These are phyloP conservation scores for Trichophyton rubrum DNA, from an alignment of 2,329 filamentous ascomycete species.

Conservation along the genomic window DNA sequence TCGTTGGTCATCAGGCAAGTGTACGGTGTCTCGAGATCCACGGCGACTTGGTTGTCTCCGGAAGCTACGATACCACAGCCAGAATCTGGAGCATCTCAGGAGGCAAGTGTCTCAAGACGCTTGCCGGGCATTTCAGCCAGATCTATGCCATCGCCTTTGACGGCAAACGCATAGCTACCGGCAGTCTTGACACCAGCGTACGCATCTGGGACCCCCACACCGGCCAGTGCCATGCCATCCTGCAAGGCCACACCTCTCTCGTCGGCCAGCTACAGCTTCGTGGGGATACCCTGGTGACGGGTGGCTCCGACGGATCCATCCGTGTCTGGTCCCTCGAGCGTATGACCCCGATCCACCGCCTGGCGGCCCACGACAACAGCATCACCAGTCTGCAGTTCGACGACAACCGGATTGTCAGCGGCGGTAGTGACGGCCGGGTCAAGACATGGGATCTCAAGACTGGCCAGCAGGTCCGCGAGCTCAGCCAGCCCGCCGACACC, in stretches of 20 bases:
- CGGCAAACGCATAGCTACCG: constrained; percentile 82
- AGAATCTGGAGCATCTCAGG: constrained; percentile 97
- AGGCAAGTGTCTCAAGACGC: constrained; percentile 77
- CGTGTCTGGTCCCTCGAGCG: constrained; percentile 89
- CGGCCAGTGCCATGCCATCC: constrained; percentile 75
- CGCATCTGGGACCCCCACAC: constrained; percentile 89
- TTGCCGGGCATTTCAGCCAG: constrained; percentile 92
- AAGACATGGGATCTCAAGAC: constrained; percentile 97
- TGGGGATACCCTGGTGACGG: constrained; percentile 86
- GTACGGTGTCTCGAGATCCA: constrained; percentile 93
- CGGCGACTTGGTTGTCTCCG: constrained; percentile 92
- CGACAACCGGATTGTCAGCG: constrained; percentile 85
- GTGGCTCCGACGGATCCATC: constrained; percentile 90
- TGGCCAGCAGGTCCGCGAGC: constrained; percentile 76
- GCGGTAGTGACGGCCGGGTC: constrained; percentile 91
- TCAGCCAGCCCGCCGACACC: constrained; percentile 81
- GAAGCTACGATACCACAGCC: constrained; percentile 93
- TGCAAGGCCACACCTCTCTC: constrained; percentile 92
- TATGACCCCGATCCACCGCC: constrained; percentile 81
- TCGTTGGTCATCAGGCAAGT: constrained; percentile 98
- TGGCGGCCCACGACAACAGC: constrained; percentile 95
- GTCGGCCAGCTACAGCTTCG: constrained; percentile 96
- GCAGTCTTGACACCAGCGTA: constrained; percentile 91
- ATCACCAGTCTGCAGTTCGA: constrained; percentile 97
- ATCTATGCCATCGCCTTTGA: constrained; percentile 99